Conservation (phyloP, 2,329 filamentous ascomycete genomes). For the Pleomassaria siparia region DNA sequence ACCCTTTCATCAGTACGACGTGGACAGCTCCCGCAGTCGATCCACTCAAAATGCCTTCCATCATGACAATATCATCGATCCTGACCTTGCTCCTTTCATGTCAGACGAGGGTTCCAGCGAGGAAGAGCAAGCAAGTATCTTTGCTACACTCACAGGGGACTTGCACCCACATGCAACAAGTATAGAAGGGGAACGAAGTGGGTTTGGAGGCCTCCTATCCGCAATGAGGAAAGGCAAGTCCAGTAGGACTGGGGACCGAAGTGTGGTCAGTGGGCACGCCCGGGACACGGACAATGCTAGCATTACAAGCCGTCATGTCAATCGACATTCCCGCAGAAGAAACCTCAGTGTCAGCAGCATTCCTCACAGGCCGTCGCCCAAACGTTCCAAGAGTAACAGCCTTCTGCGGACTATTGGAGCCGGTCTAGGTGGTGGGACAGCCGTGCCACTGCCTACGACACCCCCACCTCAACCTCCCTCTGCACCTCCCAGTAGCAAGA, state of each 20-base stretch:
- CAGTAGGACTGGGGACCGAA: conserved; percentile 71
- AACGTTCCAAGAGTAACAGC: conserved; percentile 59
- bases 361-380: conserved; percentile 71
- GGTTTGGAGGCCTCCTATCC: conserved; percentile 71
- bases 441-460: conserved; percentile 20
- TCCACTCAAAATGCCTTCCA: conserved; percentile 86
- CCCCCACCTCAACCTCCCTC: conserved; percentile 28
- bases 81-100: conserved; percentile 91
- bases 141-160: conserved; percentile 70
- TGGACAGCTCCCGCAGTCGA: conserved; percentile 66
- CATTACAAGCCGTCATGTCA: conserved; percentile 63
- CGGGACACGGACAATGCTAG: conserved; percentile 67
- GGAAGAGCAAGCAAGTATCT: conserved; percentile 87
- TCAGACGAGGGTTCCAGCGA: conserved; percentile 92
- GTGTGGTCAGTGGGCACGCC: conserved; percentile 59
- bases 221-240: conserved; percentile 76
- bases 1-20: conserved; percentile 77
- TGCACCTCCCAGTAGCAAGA: conserved; percentile 37
- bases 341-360: conserved; percentile 84
- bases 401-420: conserved; percentile 53
- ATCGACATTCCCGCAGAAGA: conserved; percentile 68
- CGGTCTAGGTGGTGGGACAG: conserved; percentile 32
- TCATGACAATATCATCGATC: conserved; percentile 97
- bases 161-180: conserved; percentile 61
- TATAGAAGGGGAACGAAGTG: conserved; percentile 71